These are phyloP conservation scores for Mycena floridula DNA, from an alignment of 768 basidiomycete species.

Conservation along the genomic window DNA sequence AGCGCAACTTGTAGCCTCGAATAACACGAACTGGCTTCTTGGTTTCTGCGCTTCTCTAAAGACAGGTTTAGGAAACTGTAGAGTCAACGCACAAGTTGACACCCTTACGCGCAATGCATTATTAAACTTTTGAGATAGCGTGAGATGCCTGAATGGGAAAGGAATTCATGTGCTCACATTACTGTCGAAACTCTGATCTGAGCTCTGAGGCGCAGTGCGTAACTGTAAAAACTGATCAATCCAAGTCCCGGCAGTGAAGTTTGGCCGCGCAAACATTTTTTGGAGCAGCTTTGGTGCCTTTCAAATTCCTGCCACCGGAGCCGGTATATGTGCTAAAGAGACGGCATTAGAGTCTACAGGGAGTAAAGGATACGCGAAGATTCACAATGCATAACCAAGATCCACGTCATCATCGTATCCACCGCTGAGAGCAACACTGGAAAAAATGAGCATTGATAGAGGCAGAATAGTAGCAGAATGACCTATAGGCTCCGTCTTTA, in stretches of 20 bases:
- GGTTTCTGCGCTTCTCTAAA: conserved; percentile 70
- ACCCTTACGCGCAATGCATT: too few species aligned
- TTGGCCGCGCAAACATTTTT: conserved; percentile 62
- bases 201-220: conserved; percentile 84
- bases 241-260: background rate
- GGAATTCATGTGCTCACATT: conserved; percentile 22
- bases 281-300: conserved; percentile 72
- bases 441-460: too few species aligned
- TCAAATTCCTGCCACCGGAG: conserved; percentile 78
- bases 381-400: conserved; percentile 60
- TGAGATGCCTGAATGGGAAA: background rate
- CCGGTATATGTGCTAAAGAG: conserved; percentile 2
- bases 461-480: too few species aligned
- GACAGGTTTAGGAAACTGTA: too few species aligned
- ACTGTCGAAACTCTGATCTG: conserved; percentile 77
- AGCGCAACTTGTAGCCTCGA: conserved; percentile 72
- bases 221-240: conserved; percentile 38
- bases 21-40: conserved; percentile 83
- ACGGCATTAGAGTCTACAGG: background rate
- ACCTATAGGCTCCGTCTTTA: conserved; percentile 67
- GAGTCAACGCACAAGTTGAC: too few species aligned
- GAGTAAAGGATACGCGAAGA: too few species aligned
- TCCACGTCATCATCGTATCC: conserved; percentile 88
- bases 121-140: background rate
- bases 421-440: conserved; percentile 82